A percentile compares a stretch with the other conserved stretches of the same genome.
phyloP scores from a whole-genome alignment of 805 yeast species.

The Brettanomyces bruxellensis region DNA sequence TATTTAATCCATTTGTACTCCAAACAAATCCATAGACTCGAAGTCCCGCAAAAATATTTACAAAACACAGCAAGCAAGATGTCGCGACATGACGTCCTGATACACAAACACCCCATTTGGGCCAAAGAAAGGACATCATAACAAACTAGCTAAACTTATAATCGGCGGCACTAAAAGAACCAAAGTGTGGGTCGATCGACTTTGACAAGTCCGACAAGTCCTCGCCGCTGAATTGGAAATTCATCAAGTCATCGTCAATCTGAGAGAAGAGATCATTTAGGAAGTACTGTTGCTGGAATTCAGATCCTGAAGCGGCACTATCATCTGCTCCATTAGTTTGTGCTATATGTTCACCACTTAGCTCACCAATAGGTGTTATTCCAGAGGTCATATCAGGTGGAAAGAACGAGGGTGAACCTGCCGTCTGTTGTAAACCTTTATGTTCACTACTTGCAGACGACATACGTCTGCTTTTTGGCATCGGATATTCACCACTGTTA shows the following conservation, averaged over 20 bases:
- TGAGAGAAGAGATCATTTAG: slow-evolving; percentile 22
- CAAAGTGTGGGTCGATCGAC: neutral
- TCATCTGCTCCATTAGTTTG: neutral
- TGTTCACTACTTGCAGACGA: neutral
- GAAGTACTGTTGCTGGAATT: slow-evolving; percentile 17
- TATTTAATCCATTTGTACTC: too few relatives aligned
- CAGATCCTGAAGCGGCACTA: neutral
- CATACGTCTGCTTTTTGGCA: slow-evolving; percentile 1
- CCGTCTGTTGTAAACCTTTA: neutral
- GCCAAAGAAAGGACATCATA: too few relatives aligned
- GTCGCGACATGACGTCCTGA: too few relatives aligned
- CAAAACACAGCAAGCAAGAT: too few relatives aligned
- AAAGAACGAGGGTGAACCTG: neutral
- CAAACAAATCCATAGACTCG: too few relatives aligned
- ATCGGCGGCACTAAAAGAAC: slow-evolving; percentile 1
- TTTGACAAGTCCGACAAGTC: slow-evolving; percentile 3
- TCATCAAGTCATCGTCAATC: slow-evolving; percentile 25
- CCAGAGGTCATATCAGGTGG: neutral
- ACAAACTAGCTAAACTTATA: too few relatives aligned
- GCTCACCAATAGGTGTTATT: neutral
- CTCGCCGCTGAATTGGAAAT: slow-evolving; percentile 9
- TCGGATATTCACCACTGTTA: slow-evolving; percentile 7
- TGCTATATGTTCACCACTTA: neutral
- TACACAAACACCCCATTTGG: too few relatives aligned
- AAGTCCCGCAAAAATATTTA: too few relatives aligned